Evolutionary conservation across 345 rosid genomes (phyloP), one percentile per base, ranked within the genome.

Genomic region (Excoecaria agallocha): DNA sequence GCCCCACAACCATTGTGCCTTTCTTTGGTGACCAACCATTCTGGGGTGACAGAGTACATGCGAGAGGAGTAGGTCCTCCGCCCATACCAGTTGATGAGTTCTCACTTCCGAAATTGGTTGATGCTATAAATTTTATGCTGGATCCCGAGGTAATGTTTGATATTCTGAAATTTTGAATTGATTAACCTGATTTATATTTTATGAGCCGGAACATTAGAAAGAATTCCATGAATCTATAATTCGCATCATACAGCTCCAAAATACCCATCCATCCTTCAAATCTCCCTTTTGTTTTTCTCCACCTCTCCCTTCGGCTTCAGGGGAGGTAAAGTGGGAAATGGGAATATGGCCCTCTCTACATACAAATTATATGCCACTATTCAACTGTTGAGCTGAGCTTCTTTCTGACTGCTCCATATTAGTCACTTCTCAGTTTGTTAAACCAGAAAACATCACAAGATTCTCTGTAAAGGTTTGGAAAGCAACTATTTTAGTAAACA

Each of bases 21-120:
- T 93, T 93, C 85, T 93, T 96, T 74, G 98, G 98, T 38, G 99
- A 96, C 81, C 99, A 96, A 85, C 96, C 93, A 62, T 95, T 95
- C 79, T 95, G 99, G 99, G 99, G 99, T 78, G 98, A 93, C 20
- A 81, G 81, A 75, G 98, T 96, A 46, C 88, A 89, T 75, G 97
- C 89, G 75, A 87, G 98, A 80, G 89, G 97, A 73, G 94, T 96
- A 13, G 99, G 99, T 69, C 99, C 99, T 72, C 41, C 82, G 3
- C 99, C 99, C 46, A 93, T 95, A 52, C 98, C 94, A 39, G 87
- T 95, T 11, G 97, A 93, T 19, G 98, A 96, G 78, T 93, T 93
- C 79, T 87, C 96, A 49, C 91, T 86, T 76, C 80, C 85, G 24
- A 96, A 93, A 82, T 83, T 96, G 79, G 84, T 91, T 78, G 82